Evolutionary conservation across 1,284 basidiomycete genomes (phyloP).

Genomic region (Hemileia vastatrix): DNA sequence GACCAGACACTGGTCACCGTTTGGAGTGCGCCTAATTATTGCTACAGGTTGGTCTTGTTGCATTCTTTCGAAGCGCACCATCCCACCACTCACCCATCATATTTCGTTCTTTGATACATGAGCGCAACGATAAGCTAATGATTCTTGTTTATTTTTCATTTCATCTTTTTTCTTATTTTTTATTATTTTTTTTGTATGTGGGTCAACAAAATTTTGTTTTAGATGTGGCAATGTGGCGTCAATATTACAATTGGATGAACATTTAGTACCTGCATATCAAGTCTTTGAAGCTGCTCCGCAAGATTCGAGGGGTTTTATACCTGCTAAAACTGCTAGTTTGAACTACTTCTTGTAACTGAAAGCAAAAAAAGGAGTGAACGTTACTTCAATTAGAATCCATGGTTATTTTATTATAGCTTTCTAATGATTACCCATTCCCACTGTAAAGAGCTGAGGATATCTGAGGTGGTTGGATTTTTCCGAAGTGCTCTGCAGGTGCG

Average conservation of each 20-base stretch:
- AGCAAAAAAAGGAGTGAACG: not conserved
- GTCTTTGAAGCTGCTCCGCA: conserved; percentile 64
- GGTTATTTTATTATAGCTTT: no score
- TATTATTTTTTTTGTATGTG: conserved; percentile 14
- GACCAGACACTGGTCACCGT: conserved; percentile 92
- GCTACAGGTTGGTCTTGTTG: conserved; percentile 63
- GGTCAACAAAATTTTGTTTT: not conserved
- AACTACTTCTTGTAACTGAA: conserved; percentile 31
- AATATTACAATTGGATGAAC: conserved; percentile 81
- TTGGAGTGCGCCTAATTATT: conserved; percentile 98
- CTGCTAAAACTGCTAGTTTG: conserved; percentile 32
- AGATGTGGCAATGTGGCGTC: conserved; percentile 91
- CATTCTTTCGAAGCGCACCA: not conserved
- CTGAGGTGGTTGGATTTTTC: no score
- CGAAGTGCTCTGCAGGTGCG: no score
- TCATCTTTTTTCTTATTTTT: conserved; percentile 22
- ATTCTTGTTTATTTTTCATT: not conserved
- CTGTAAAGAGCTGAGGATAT: no score
- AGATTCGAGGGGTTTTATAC: conserved; percentile 27
- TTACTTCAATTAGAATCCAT: no score
- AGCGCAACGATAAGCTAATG: not conserved
- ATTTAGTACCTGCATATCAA: conserved; percentile 81
- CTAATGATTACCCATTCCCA: no score
- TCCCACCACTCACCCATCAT: not conserved
- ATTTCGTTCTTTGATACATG: not conserved